Evolutionary conservation across 1,139 yeast species (phyloP).

Genomic region (Taiozyma onychis): DNA sequence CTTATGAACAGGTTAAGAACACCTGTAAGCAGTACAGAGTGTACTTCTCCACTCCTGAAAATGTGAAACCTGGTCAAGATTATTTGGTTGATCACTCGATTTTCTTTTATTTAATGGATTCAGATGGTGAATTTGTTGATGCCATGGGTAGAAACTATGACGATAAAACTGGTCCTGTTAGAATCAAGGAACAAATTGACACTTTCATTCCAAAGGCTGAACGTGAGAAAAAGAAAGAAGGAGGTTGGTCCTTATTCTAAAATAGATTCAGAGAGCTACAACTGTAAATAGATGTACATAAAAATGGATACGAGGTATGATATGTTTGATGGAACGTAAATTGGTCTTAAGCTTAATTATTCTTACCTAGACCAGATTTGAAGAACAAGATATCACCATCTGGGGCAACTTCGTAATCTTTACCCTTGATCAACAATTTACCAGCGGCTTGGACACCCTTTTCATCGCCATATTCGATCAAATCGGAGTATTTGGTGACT

Average conservation of each 20-base stretch:
- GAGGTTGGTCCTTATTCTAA: slow-evolving; percentile 49
- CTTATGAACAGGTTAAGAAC: slow-evolving; percentile 76
- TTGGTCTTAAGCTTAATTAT: slow-evolving; percentile 27
- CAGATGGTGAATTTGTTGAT: slow-evolving; percentile 92
- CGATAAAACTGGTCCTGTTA: slow-evolving; percentile 71
- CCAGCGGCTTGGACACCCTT: slow-evolving; percentile 87
- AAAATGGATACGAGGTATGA: not conserved
- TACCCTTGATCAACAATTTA: slow-evolving; percentile 91
- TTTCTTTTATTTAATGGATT: slow-evolving; percentile 93
- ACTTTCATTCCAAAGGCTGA: slow-evolving; percentile 70
- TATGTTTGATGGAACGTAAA: not conserved
- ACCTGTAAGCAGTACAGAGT: slow-evolving; percentile 87
- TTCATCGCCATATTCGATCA: slow-evolving; percentile 82
- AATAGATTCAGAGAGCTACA: slow-evolving; percentile 15
- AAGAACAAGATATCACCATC: slow-evolving; percentile 82
- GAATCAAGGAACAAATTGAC: slow-evolving; percentile 69
- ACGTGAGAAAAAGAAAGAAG: slow-evolving; percentile 55
- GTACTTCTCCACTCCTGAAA: slow-evolving; percentile 91
- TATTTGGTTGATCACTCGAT: slow-evolving; percentile 95
- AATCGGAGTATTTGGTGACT: slow-evolving; percentile 80
- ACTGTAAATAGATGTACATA: slow-evolving; percentile 1
- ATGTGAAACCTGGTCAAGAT: slow-evolving; percentile 91
- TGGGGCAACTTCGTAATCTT: slow-evolving; percentile 89
- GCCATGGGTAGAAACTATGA: slow-evolving; percentile 90
- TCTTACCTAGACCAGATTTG: slow-evolving; percentile 96